These are phyloP conservation scores for Syncephalastrum monosporum DNA, from an alignment of 371 early-diverging fungal species.

Conservation along the genomic window DNA sequence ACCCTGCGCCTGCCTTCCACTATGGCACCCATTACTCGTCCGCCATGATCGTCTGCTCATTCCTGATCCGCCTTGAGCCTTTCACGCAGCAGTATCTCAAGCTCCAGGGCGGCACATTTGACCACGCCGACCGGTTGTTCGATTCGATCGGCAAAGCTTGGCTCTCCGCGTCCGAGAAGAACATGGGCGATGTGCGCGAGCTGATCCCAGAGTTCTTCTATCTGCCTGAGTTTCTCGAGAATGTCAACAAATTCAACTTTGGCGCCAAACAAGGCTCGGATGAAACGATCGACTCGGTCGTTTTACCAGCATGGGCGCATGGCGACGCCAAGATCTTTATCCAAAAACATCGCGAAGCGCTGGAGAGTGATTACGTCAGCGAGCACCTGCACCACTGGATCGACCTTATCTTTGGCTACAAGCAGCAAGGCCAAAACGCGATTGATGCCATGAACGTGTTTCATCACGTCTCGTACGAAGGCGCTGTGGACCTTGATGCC, in stretches of 20 bases:
- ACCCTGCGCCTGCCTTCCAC: conserved; percentile 76
- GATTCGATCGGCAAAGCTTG: conserved; percentile 67
- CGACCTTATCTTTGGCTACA: conserved; percentile 88
- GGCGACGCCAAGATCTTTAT: conserved; percentile 87
- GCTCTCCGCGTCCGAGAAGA: conserved; percentile 70
- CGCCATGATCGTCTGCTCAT: conserved; percentile 83
- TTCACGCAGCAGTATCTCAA: conserved; percentile 80
- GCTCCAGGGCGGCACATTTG: conserved; percentile 85
- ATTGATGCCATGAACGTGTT: conserved; percentile 87
- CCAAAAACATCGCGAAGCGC: conserved; percentile 83
- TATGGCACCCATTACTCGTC: conserved; percentile 93
- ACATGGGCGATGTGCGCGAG: conserved; percentile 84
- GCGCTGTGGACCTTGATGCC: conserved; percentile 85
- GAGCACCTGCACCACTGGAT: conserved; percentile 86
- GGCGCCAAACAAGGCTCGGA: conserved; percentile 74
- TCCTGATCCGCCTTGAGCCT: conserved; percentile 83
- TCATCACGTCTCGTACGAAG: conserved; percentile 90
- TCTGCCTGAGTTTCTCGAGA: conserved; percentile 82
- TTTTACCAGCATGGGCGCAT: conserved; percentile 86
- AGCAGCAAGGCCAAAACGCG: conserved; percentile 82
- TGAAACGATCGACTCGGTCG: conserved; percentile 73
- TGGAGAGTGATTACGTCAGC: conserved; percentile 91
- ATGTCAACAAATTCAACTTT: conserved; percentile 85
- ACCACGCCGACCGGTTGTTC: conserved; percentile 78
- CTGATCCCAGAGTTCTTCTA: conserved; percentile 91